Conservation (phyloP, 345 rosid species). For the Citropsis articulata region DNA sequence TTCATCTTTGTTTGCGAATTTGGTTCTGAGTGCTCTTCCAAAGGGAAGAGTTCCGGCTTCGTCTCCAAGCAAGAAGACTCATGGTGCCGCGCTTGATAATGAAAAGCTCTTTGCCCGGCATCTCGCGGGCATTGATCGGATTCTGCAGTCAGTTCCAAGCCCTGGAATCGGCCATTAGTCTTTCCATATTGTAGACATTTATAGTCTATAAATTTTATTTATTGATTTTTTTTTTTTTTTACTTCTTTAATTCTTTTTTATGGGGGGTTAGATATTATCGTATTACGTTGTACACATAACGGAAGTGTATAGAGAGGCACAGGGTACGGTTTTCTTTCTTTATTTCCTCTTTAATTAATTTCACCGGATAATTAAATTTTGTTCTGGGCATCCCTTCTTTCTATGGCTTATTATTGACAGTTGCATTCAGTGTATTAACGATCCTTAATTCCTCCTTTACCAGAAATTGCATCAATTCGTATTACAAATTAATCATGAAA, state of each 20-base stretch:
- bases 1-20: slow-evolving; percentile 31
- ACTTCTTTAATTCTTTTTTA: not conserved
- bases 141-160: slow-evolving; percentile 77
- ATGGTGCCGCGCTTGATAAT: slow-evolving; percentile 45
- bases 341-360: not conserved
- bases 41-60: slow-evolving; percentile 59
- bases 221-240: too few relatives aligned
- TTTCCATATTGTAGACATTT: not conserved
- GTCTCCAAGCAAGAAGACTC: slow-evolving; percentile 68
- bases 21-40: slow-evolving; percentile 52
- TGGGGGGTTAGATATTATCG: not conserved
- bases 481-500: too few relatives aligned
- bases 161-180: slow-evolving; percentile 72
- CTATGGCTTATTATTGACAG: not conserved
- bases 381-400: slow-evolving; percentile 4
- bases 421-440: too few relatives aligned
- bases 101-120: slow-evolving; percentile 54
- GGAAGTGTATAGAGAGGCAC: slow-evolving; percentile 10
- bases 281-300: not conserved
- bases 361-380: slow-evolving; percentile 3
- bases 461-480: not conserved
- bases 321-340: not conserved
- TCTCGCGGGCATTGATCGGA: slow-evolving; percentile 56
- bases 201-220: not conserved
- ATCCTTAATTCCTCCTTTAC: not conserved